Percentiles rank a stretch among this genome's conserved stretches.
phyloP scores from a whole-genome alignment of 768 basidiomycete species.

The Lentinula aciculospora region DNA sequence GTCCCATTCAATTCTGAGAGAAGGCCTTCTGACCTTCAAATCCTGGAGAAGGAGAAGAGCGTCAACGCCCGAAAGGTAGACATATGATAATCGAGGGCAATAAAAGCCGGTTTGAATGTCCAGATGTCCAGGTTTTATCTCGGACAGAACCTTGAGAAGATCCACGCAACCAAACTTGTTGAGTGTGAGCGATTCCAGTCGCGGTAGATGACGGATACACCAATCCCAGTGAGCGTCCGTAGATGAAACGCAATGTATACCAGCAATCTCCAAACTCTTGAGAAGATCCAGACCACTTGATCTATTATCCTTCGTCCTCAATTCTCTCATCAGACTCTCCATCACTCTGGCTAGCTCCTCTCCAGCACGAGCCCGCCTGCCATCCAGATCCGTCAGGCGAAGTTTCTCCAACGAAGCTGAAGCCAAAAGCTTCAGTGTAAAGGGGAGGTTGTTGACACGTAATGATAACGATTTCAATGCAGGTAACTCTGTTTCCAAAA shows the following conservation, averaged over 20 bases:
- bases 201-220: background rate
- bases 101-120: background rate
- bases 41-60: background rate
- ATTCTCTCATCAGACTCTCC: background rate
- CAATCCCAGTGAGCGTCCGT: background rate
- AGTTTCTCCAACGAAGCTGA: background rate
- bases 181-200: background rate
- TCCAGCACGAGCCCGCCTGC: background rate
- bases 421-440: background rate
- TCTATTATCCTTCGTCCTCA: background rate
- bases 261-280: background rate
- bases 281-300: background rate
- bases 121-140: background rate
- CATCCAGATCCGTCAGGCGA: slow-evolving; percentile 2
- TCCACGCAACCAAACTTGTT: background rate
- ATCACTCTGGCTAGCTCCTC: background rate
- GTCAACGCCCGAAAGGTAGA: background rate
- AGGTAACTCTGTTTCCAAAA: background rate
- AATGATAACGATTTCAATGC: background rate
- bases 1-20: background rate
- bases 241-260: background rate
- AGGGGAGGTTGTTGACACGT: slow-evolving; percentile 2
- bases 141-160: background rate
- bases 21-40: background rate
- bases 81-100: background rate